Evolutionary conservation across 2,329 filamentous ascomycete species (phyloP), one percentile per base, ranked within the genome.

Genomic region (Stagonosporopsis chrysanthemi): DNA sequence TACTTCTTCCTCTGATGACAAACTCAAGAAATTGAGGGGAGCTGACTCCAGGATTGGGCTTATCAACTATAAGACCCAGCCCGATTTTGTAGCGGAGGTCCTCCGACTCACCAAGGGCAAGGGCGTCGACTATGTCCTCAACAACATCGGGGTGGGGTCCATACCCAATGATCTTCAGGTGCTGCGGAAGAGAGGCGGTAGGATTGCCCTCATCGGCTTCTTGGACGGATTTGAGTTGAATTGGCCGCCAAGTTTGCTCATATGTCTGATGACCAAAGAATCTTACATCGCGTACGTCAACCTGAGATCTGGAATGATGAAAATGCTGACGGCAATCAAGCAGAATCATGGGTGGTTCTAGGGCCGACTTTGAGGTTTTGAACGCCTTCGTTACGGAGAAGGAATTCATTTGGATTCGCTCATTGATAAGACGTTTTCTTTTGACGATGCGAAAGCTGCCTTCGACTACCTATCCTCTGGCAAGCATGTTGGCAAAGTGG

Each of bases 11-110:
- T 83, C 81, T 0, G 77, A 82, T 6, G 73, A 75, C 1, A 88
- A 87, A 67, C 79, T 80, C 0, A 71, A 80, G 24, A 76, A 74
- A 14, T 73, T 88, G 12, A 78, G 84, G 19, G 49, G 58, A n/a
- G 17, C 68, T 5, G 56, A 55, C 15, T 53, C 61, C 1, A 23
- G 31, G 2, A 41, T 71, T 15, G 15, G 47, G 50, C 75, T 83
- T 8, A 78, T 43, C 89, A 88, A 89, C 72, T 89, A 89, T 71
- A 83, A 81, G 50, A 79, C 71, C 0, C 77, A 80, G n/a, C 67
- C 80, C 0, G 80, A 84, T 44, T 86, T 85, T 83, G 82, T 83
- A 11, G 76, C 78, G 6, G 80, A 81, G 43, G 85, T 83, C n/a
- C 78, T 80, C 60, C 76, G 74, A 5, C 73, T 83, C 9, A 81